These are phyloP conservation scores for Mariannaea elegans DNA, from an alignment of 2,329 filamentous ascomycete genomes.

Conservation along the genomic window DNA sequence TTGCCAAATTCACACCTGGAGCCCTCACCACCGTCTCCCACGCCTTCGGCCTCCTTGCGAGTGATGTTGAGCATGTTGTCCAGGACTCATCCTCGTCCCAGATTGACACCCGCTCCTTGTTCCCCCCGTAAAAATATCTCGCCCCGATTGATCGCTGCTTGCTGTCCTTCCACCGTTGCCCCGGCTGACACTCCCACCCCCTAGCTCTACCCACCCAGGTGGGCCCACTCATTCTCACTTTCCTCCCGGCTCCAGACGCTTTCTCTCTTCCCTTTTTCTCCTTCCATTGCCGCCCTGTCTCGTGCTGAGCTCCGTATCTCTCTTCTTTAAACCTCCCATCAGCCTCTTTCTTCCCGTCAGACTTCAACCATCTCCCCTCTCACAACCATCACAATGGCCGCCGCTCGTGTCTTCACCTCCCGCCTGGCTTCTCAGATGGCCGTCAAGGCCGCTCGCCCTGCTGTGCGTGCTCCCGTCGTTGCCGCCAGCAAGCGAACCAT, in stretches of 20 bases:
- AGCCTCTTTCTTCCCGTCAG: constrained; percentile 41
- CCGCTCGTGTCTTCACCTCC: constrained; percentile 79
- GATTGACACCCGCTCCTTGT: constrained; percentile 30
- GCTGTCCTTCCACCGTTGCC: constrained; percentile 44
- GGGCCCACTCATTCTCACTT: constrained; percentile 49
- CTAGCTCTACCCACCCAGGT: constrained; percentile 43
- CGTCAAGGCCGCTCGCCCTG: constrained; percentile 81
- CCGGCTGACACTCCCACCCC: constrained; percentile 48
- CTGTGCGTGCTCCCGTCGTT: constrained; percentile 70
- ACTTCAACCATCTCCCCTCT: constrained; percentile 46
- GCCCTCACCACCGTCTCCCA: constrained; percentile 18
- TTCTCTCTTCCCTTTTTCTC: constrained; percentile 54
- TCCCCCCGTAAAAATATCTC: constrained; percentile 43
- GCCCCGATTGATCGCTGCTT: constrained; percentile 40
- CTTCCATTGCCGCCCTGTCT: constrained; percentile 48
- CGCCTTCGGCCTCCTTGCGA: constrained; percentile 17
- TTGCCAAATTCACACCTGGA: constrained; percentile 41
- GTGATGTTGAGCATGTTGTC: constrained; percentile 16
- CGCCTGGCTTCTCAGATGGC: constrained; percentile 81
- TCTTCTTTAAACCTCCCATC: constrained; percentile 46
- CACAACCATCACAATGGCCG: constrained; percentile 78
- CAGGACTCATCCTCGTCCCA: constrained; percentile 19
- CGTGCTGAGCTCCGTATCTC: constrained; percentile 45
- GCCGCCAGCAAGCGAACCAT: constrained; percentile 79
- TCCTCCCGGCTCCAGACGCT: constrained; percentile 48